phyloP scores from a whole-genome alignment of 441 rosid species.

The Eutrema salsugineum region DNA sequence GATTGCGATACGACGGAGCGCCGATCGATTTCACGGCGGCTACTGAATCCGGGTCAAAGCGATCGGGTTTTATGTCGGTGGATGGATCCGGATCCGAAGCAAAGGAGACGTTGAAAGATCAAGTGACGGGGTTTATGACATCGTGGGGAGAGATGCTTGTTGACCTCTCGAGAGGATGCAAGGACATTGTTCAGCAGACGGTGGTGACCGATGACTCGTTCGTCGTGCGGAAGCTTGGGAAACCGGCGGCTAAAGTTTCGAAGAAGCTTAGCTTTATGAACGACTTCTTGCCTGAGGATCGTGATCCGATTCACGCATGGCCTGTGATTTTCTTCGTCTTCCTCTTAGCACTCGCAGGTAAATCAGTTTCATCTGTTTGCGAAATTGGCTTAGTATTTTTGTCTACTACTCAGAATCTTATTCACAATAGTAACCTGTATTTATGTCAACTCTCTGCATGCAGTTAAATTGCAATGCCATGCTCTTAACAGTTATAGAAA shows the following conservation, averaged over 20 bases:
- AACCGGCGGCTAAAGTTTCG: conserved; percentile 52
- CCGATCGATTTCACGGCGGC: conserved; percentile 31
- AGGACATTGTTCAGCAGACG: conserved; percentile 60
- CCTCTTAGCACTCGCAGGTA: conserved; percentile 73
- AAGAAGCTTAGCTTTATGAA: conserved; percentile 63
- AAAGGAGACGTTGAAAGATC: conserved; percentile 55
- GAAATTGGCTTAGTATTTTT: background rate
- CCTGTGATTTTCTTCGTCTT: conserved; percentile 67
- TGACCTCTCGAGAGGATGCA: conserved; percentile 74
- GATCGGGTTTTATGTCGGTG: conserved; percentile 21
- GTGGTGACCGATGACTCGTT: conserved; percentile 70
- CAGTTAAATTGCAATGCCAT: background rate
- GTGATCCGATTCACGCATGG: conserved; percentile 82
- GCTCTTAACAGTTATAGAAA: background rate
- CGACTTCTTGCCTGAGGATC: conserved; percentile 89
- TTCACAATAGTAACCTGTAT: background rate
- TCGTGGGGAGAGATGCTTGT: conserved; percentile 84
- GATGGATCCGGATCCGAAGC: conserved; percentile 15
- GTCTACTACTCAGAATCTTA: background rate
- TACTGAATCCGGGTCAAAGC: conserved; percentile 17
- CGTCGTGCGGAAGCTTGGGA: conserved; percentile 58
- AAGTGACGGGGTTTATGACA: conserved; percentile 57
- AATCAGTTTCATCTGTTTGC: background rate
- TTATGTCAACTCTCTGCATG: background rate
- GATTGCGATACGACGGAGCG: conserved; percentile 35